Percentiles rank a stretch among this genome's conserved stretches.
These are phyloP conservation scores for Fagopyrum tataricum DNA, from an alignment of 148 eudicot genomes.

Conservation along the genomic window DNA sequence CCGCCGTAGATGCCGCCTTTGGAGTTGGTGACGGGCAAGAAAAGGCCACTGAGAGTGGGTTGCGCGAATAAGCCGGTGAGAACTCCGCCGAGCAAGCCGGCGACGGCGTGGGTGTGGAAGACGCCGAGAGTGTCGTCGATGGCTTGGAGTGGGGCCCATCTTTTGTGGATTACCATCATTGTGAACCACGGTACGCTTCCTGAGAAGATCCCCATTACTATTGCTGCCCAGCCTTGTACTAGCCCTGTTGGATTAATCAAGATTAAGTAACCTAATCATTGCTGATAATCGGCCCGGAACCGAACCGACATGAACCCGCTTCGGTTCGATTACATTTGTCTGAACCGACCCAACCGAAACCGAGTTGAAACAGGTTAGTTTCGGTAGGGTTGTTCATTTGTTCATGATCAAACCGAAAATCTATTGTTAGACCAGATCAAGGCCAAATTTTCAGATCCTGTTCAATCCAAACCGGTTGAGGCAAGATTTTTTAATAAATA, in stretches of 20 bases:
- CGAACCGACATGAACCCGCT: too few relatives aligned
- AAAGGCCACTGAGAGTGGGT: conserved; percentile 29
- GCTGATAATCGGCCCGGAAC: too few relatives aligned
- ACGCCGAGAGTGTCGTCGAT: conserved; percentile 68
- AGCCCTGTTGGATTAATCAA: conserved; percentile 24
- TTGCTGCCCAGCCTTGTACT: conserved; percentile 69
- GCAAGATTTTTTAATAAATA: too few relatives aligned
- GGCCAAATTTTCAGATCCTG: too few relatives aligned
- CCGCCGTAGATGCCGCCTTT: conserved; percentile 45
- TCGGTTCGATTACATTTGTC: too few relatives aligned
- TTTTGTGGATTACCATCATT: conserved; percentile 64
- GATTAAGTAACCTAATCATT: neutral
- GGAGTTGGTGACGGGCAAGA: conserved; percentile 31
- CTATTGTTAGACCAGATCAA: too few relatives aligned
- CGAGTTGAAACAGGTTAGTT: too few relatives aligned
- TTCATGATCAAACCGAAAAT: too few relatives aligned
- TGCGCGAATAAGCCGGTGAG: conserved; percentile 55
- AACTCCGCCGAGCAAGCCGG: conserved; percentile 49
- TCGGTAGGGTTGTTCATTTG: too few relatives aligned
- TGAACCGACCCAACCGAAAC: too few relatives aligned
- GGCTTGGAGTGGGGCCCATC: conserved; percentile 39
- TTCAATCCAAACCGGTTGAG: too few relatives aligned
- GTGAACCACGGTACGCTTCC: conserved; percentile 69
- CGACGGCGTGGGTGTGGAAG: conserved; percentile 67
- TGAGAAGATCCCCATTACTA: conserved; percentile 45